phyloP scores from a whole-genome alignment of 2,329 filamentous ascomycete genomes.

The Neofusicoccum sp. region DNA sequence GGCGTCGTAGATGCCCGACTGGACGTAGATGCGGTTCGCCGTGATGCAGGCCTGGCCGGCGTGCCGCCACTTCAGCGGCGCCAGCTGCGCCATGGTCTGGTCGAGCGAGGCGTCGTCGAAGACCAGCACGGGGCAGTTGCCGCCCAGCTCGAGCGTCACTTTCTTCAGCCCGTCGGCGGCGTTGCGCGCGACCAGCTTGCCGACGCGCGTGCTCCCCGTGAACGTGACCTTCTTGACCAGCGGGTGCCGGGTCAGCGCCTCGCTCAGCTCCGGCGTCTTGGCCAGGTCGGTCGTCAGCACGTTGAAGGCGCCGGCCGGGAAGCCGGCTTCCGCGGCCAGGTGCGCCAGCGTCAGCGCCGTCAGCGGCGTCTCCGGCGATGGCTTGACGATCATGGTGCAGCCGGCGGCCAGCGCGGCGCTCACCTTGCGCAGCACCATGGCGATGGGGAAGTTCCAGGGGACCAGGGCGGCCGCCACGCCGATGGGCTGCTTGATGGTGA shows the following conservation, averaged over 20 bases:
- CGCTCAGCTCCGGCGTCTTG: conserved; percentile 26
- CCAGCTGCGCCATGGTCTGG: conserved; percentile 40
- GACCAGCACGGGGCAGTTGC: conserved; percentile 45
- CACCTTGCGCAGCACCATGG: conserved; percentile 36
- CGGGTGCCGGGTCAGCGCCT: conserved; percentile 40
- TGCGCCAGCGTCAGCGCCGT: conserved; percentile 38
- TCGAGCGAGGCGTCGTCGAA: conserved; percentile 47
- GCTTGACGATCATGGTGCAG: conserved; percentile 40
- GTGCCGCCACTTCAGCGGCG: conserved; percentile 54
- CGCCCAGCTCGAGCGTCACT: conserved; percentile 45
- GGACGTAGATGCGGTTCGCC: conserved; percentile 39
- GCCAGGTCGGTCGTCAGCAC: conserved; percentile 38
- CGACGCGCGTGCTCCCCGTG: conserved; percentile 40
- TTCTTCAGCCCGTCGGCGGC: conserved; percentile 45
- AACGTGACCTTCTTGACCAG: conserved; percentile 42
- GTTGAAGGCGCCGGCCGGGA: conserved; percentile 43
- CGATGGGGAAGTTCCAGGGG: conserved; percentile 44
- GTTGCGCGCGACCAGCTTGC: conserved; percentile 41
- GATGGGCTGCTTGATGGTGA: conserved; percentile 65
- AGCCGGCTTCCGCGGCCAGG: conserved; percentile 40
- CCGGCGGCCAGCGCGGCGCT: conserved; percentile 36
- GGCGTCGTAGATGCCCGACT: conserved; percentile 38
- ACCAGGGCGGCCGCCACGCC: conserved; percentile 45
- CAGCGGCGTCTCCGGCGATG: conserved; percentile 42
- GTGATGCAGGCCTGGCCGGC: conserved; percentile 41